Percentiles rank a stretch among this genome's conserved stretches.
These are phyloP conservation scores for Magnusiomyces paraingens DNA, from an alignment of 1,139 yeast species.

Conservation along the genomic window DNA sequence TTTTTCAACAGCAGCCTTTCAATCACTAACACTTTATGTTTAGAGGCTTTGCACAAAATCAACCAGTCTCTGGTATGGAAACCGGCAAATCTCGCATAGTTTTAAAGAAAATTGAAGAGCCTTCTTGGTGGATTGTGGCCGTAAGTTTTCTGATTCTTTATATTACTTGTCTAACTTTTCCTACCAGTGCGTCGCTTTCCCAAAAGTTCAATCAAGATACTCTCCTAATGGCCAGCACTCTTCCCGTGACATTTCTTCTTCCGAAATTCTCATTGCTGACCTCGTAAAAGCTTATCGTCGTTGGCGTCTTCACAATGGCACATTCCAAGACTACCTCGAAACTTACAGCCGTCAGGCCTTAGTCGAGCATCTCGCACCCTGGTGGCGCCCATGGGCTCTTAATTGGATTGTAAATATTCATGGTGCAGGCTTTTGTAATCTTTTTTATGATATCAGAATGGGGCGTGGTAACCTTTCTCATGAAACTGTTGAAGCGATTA, in stretches of 20 bases:
- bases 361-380: slow-evolving; percentile 20
- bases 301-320: slow-evolving; percentile 28
- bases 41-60: slow-evolving; percentile 25
- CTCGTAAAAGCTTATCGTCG: slow-evolving; percentile 25
- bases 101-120: slow-evolving; percentile 23
- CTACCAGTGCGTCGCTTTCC: slow-evolving; percentile 15
- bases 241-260: slow-evolving; percentile 18
- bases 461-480: slow-evolving; percentile 23
- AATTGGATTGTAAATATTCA: slow-evolving; percentile 24
- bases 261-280: slow-evolving; percentile 24
- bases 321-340: slow-evolving; percentile 15
- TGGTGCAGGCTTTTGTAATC: slow-evolving; percentile 21
- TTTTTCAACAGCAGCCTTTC: not conserved
- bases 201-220: slow-evolving; percentile 11
- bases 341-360: slow-evolving; percentile 18
- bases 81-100: slow-evolving; percentile 25
- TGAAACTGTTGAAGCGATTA: slow-evolving; percentile 24
- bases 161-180: not conserved
- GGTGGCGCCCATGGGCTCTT: slow-evolving; percentile 29
- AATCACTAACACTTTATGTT: not conserved
- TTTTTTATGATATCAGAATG: slow-evolving; percentile 19
- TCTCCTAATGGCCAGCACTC: slow-evolving; percentile 12
- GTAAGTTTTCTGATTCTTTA: slow-evolving; percentile 10
- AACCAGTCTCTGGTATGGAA: slow-evolving; percentile 25
- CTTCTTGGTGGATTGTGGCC: slow-evolving; percentile 29